Evolutionary conservation across 805 yeast genomes (phyloP).

Genomic region (Lachancea nothofagi): DNA sequence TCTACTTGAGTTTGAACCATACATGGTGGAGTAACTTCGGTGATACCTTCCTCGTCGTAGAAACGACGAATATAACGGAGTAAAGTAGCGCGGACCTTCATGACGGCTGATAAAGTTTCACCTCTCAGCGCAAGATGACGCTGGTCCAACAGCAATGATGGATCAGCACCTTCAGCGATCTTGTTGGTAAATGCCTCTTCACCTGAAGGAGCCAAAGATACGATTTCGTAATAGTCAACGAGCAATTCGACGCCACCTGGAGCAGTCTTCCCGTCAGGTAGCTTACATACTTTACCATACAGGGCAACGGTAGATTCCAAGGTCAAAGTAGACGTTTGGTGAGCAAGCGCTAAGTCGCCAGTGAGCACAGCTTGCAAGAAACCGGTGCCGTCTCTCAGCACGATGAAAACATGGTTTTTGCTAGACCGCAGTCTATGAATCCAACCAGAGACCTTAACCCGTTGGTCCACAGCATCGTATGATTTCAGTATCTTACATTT

Average conservation of each 20-base stretch:
- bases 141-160: slow-evolving; percentile 84
- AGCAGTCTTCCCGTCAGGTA: slow-evolving; percentile 95
- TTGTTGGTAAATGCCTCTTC: slow-evolving; percentile 93
- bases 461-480: slow-evolving; percentile 50
- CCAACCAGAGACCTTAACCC: slow-evolving; percentile 90
- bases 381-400: slow-evolving; percentile 94
- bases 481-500: slow-evolving; percentile 59
- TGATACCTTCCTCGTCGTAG: slow-evolving; percentile 63
- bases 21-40: slow-evolving; percentile 98
- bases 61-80: slow-evolving; percentile 70
- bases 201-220: slow-evolving; percentile 94
- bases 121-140: slow-evolving; percentile 97
- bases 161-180: slow-evolving; percentile 90
- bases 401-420: slow-evolving; percentile 86
- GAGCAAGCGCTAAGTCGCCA: slow-evolving; percentile 90
- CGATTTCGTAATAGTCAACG: slow-evolving; percentile 82
- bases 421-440: slow-evolving; percentile 89
- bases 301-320: slow-evolving; percentile 79
- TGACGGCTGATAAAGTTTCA: slow-evolving; percentile 83
- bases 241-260: slow-evolving; percentile 95
- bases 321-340: slow-evolving; percentile 77
- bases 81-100: slow-evolving; percentile 88
- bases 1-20: slow-evolving; percentile 99
- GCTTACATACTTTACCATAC: slow-evolving; percentile 71
- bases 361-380: slow-evolving; percentile 78